Evolutionary conservation across 1,284 basidiomycete genomes (phyloP), one percentile per base, ranked within the genome.

Genomic region (Sporisorium exsertum): DNA sequence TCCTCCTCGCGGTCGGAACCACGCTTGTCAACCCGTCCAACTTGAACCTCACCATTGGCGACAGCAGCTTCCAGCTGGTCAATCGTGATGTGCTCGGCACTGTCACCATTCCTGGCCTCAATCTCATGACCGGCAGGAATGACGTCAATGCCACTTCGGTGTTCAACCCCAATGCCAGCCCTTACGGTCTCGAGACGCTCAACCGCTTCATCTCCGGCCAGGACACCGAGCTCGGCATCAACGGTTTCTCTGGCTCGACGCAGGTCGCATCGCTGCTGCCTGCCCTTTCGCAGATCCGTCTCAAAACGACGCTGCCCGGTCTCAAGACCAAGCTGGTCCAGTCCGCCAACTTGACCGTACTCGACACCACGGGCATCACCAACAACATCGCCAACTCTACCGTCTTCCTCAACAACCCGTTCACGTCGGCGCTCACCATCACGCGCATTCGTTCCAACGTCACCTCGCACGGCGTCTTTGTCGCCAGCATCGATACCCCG

Each of bases 1-100:
- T 93, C 63, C 86, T 87, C 12, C 88, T 93, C 54, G 87, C 84
- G 16, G 92, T 93, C 63, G 86, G 88, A 66, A 81, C 83, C 49
- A 76, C 78, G 26, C 91, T 93, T n/a, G 82, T 87, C 80, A 93
- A 93, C 82, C 92, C 92, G 3, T 92, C 91, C 22, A 92, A 90
- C 81, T 87, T 93, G 71, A 89, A 91, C 67, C 85, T 93, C 26
- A 84, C 56, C 45, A 68, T 80, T 13, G 85, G 84, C 46, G 78
- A 84, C 67, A 77, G 77, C 42, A 78, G 65, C 20, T 82, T 93
- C 71, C 89, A 91, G 72, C 87, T 93, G 20, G 86, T 88, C 73
- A 87, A 89, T 58, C 88, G 88, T 42, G 79, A 72, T 37, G 67
- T 77, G 26, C 65, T 85, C n/a, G 84, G 84, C 35, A 55, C 59